These are phyloP conservation scores for Strobilomyces echinocephalus DNA, from an alignment of 768 basidiomycete species.

Conservation along the genomic window DNA sequence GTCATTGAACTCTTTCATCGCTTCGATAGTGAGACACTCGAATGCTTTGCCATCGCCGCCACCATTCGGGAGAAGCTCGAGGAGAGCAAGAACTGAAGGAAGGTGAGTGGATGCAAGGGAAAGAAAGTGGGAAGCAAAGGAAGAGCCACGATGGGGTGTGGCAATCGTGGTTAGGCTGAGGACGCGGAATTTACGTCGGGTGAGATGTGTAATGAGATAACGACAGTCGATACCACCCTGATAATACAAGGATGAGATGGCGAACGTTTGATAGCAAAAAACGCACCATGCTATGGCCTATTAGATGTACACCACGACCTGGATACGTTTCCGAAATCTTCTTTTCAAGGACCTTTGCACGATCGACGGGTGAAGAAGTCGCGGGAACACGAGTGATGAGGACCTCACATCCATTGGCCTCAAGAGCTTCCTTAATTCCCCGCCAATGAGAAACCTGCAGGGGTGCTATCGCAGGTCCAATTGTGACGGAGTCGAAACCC, in stretches of 20 bases:
- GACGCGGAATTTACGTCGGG: slow-evolving; percentile 70
- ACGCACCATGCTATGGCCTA: slow-evolving; percentile 74
- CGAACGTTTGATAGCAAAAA: background rate
- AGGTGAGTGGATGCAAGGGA: slow-evolving; percentile 61
- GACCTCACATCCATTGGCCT: slow-evolving; percentile 83
- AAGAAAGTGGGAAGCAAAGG: slow-evolving; percentile 90
- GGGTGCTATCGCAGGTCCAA: slow-evolving; percentile 71
- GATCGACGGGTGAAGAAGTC: slow-evolving; percentile 80
- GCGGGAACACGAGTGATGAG: slow-evolving; percentile 93
- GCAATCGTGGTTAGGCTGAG: slow-evolving; percentile 91
- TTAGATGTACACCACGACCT: slow-evolving; percentile 82
- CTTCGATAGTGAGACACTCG: slow-evolving; percentile 74
- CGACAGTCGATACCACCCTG: slow-evolving; percentile 93
- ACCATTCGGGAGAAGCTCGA: slow-evolving; percentile 85
- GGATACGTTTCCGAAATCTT: slow-evolving; percentile 77
- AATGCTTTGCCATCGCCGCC: slow-evolving; percentile 96
- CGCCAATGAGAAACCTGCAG: slow-evolving; percentile 94
- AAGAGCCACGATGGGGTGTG: slow-evolving; percentile 89
- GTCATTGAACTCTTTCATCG: slow-evolving; percentile 88
- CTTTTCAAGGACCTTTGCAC: slow-evolving; percentile 86
- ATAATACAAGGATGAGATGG: slow-evolving; percentile 19
- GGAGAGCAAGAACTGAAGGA: slow-evolving; percentile 64
- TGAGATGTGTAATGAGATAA: slow-evolving; percentile 79
- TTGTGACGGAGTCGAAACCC: slow-evolving; percentile 81
- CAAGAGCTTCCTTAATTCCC: slow-evolving; percentile 89